Base-by-base conservation (phyloP, 345 rosid species). In the Hibiscus mutabilis region DNA sequence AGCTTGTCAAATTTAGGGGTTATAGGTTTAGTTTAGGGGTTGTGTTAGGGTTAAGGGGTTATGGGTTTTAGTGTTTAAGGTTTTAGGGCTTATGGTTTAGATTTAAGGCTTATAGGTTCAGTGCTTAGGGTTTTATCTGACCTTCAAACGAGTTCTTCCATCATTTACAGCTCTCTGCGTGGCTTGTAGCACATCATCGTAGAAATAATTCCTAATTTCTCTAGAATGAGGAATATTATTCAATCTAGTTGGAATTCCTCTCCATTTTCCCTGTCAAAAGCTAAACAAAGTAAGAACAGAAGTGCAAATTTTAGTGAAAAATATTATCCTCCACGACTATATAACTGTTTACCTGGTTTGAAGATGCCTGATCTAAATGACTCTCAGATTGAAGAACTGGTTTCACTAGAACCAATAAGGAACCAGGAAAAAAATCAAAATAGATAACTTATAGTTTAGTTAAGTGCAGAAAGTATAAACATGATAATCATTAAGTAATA, bases 191-290 rank as follows among this genome's bases (percentile, higher is more conserved):
- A 93, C 96, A 84, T 93, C 98, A 29, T 88, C 83, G 68, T 89
- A 93, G 80, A 93, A 93, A 83, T 93, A 93, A 53, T 79, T 79
- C 78, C 98, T 84, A 74, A 93, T 91, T 78, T 93, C 97, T 74
- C 93, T 86, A 8, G 98, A 93, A 82, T 93, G 98, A 78, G 98
- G 97, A 79, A 91, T 83, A 72, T 93, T 93, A 78, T 93, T 93
- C 86, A 93, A 76, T 73, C 91, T 85, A 22, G 96, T 93, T 5
- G 98, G 97, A 78, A 93, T 89, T 77, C 98, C 98, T 78, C 89
- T 84, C 98, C 98, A 93, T 25, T 82, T 87, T 49, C 80, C 92
- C 98, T 89, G 86, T 52, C 85, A 74, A 78, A 70, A 61, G 71
- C 74, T 65, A 82, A 73, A 73, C 62, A 72, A 82, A 76, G 82